Base-by-base conservation (phyloP, 2,329 filamentous ascomycete species). In the Penicillium sp. region DNA sequence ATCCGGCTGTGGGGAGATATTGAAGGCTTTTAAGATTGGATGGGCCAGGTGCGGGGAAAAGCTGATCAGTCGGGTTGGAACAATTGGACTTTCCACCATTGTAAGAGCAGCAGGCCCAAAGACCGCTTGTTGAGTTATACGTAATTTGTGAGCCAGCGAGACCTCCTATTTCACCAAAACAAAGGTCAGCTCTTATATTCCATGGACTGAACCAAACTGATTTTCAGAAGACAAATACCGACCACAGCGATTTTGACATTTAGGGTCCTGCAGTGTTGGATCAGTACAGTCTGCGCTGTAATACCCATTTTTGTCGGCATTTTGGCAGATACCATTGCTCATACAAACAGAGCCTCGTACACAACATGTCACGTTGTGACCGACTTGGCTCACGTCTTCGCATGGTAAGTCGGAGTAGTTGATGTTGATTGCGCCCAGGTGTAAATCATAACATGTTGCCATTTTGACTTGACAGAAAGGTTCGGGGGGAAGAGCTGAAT, bases 281-380 rank as follows among this genome's bases (percentile, higher is more conserved):
- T 52, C 50, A 21, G 50, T 52, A 27, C 41, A 52, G 19, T 52
- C 50, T 16, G 50, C 50, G 10, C 37, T 52, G 35, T 52, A 52
- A 35, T 46, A 24, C 16, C 50, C 41, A 26, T 31, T n/a, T 3
- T 39, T 16, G 21, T 37, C 27, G 14, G 9, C 2, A 22, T 52
- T 52, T 21, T 35, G 13, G 39, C 41, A 52, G 41, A 52, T 52
- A 4, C 50, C 50, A 24, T 52, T 45, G 41, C 50, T 52, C 27
- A 52, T 41, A 9, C 50, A 52, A 7, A 39, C 44, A 21, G 39
- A 45, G 24, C 50, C 50, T 46, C 41, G 16, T 24, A 52, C 50
- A 35, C 50, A 52, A 11, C 50, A 52, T 33, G 41, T 52, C 41
- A 27, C 27, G 19, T 52, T 52, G 29, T 52, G 50, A 4, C 50